Base-by-base conservation (phyloP, 208 protist genomes). In the Crithidia mellificae region DNA sequence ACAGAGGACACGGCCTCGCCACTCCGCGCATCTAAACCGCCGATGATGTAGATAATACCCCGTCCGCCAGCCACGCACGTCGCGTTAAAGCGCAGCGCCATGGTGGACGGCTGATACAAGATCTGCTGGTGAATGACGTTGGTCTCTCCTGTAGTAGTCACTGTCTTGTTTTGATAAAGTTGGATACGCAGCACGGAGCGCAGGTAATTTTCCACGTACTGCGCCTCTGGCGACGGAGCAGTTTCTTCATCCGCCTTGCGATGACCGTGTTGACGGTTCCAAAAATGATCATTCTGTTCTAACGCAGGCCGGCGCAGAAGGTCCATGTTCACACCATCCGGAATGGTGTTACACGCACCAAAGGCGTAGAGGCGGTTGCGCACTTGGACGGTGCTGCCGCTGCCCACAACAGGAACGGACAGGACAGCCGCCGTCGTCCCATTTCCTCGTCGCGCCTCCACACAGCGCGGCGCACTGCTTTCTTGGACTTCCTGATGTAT, bases 321-420 rank as follows among this genome's bases (percentile, higher is more conserved):
- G 34, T 57, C 38, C 5, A 74, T 17, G 38, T 47, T n/a, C 3
- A 79, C 73, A 29, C 38, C 34, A 12, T 25, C 24, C 12, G 69
- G 81, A 25, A 86, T 61, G 29, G 53, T 78, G 56, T 77, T 81
- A 51, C 81, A 86, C 27, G 74, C 74, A 0, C 73, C 81, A n/a
- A 86, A 43, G 46, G 74, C 62, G 66, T 78, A 86, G 2, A 75
- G 68, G 15, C 57, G 62, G 11, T 46, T 46, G 11, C 57, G 68
- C 32, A 82, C 56, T 6, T 53, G 57, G 19, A 86, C 81, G 0
- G 73, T 68, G 32, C 72, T 83, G 19, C 62, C 62, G 4, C 64
- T 58, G 38, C 80, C 80, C 49, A 86, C 72, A 1, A 74, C 77
- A 25, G 34, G 34, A 38, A 38, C 34, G 11, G 34, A 11, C 7